A percentile compares a stretch with the other conserved stretches of the same genome.
phyloP scores from a whole-genome alignment of 1,139 yeast species.

The Schwanniomyces etchellsii region DNA sequence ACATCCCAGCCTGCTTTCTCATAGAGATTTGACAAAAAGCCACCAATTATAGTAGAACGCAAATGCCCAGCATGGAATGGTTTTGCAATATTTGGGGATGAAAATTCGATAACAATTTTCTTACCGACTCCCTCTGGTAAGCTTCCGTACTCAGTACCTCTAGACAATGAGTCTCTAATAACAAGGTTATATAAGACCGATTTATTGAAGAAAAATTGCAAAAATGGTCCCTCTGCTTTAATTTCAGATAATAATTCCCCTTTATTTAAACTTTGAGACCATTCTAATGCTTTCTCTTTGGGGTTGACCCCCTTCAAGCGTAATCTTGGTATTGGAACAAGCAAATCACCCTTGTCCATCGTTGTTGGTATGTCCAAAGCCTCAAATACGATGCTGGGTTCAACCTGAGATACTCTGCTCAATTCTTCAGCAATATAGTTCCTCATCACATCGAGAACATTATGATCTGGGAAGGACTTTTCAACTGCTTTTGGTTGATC shows the following conservation, averaged over 20 bases:
- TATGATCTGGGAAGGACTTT: constrained; percentile 61
- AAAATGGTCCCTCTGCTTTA: constrained; percentile 82
- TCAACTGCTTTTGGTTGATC: constrained; percentile 20
- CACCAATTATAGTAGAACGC: constrained; percentile 97
- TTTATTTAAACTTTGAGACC: constrained; percentile 66
- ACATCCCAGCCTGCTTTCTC: constrained; percentile 91
- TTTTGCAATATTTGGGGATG: constrained; percentile 97
- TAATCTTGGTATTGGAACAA: constrained; percentile 89
- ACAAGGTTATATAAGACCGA: constrained; percentile 62
- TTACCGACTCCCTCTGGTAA: constrained; percentile 72
- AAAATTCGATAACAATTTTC: constrained; percentile 77
- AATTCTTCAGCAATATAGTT: constrained; percentile 82
- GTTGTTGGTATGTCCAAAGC: constrained; percentile 87
- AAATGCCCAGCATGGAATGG: constrained; percentile 99
- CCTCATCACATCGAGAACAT: constrained; percentile 79
- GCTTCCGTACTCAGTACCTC: constrained; percentile 63
- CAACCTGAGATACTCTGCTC: constrained; percentile 67
- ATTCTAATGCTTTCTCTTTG: constrained; percentile 75
- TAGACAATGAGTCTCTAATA: constrained; percentile 62
- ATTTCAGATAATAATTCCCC: constrained; percentile 67
- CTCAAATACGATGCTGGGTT: constrained; percentile 63
- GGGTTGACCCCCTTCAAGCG: constrained; percentile 85
- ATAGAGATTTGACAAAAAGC: constrained; percentile 86
- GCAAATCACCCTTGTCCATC: constrained; percentile 86
- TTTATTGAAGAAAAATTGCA: constrained; percentile 81